A percentile compares a stretch with the other conserved stretches of the same genome.
These are phyloP conservation scores for Phoma sp. DNA, from an alignment of 2,329 filamentous ascomycete genomes.

Conservation along the genomic window DNA sequence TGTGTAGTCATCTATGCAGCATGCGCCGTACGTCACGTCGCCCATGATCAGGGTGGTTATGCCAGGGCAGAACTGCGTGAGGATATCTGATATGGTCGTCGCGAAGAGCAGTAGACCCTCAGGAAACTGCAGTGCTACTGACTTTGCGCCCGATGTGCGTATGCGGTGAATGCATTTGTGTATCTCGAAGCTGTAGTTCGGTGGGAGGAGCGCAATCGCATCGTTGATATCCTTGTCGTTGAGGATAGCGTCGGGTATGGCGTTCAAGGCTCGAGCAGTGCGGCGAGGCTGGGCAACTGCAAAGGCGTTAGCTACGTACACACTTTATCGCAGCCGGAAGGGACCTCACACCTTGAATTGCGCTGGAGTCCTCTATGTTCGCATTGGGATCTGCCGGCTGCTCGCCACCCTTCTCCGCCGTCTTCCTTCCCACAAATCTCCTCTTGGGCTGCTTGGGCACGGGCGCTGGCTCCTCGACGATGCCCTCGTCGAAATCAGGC, in stretches of 20 bases:
- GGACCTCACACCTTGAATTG: constrained; percentile 68
- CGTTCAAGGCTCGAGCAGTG: constrained; percentile 82
- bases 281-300: constrained; percentile 74
- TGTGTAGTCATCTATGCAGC: constrained; percentile 98
- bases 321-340: background rate
- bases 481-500: constrained; percentile 69
- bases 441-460: constrained; percentile 78
- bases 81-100: constrained; percentile 95
- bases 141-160: constrained; percentile 76
- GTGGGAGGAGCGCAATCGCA: constrained; percentile 83
- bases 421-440: constrained; percentile 85
- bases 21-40: constrained; percentile 97
- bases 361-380: constrained; percentile 66
- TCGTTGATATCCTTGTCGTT: constrained; percentile 84
- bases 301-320: constrained; percentile 6
- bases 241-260: constrained; percentile 85
- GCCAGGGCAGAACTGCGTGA: constrained; percentile 90
- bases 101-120: constrained; percentile 95
- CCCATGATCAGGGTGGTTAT: constrained; percentile 97
- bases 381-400: constrained; percentile 45
- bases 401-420: constrained; percentile 65
- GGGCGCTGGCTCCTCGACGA: constrained; percentile 57
- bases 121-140: constrained; percentile 94
- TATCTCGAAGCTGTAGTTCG: constrained; percentile 99
- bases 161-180: constrained; percentile 98